phyloP scores from a whole-genome alignment of 2,329 filamentous ascomycete species.

The Thielaviopsis punctulata region DNA sequence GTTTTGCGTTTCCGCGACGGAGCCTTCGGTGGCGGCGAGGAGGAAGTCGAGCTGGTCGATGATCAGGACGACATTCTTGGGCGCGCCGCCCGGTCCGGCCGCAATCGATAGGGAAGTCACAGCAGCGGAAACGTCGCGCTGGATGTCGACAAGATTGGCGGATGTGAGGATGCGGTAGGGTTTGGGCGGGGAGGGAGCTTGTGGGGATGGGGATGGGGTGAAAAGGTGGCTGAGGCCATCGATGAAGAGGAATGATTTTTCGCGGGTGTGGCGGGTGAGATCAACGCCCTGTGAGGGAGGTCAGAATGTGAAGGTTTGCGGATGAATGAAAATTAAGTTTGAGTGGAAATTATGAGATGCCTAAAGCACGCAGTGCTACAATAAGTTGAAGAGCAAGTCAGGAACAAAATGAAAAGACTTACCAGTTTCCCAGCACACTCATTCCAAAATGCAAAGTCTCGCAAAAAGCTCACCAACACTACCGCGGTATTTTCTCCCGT shows the following conservation, averaged over 20 bases:
- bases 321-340: neutral
- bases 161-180: constrained; percentile 12
- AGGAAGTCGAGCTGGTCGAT: constrained; percentile 50
- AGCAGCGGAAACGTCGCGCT: constrained; percentile 23
- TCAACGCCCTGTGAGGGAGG: constrained; percentile 43
- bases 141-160: constrained; percentile 20
- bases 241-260: constrained; percentile 51
- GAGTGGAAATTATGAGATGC: neutral
- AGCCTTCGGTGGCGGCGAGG: constrained; percentile 38
- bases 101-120: constrained; percentile 19
- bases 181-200: constrained; percentile 6
- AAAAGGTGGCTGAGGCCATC: constrained; percentile 54
- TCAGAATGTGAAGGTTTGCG: neutral
- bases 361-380: neutral
- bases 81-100: constrained; percentile 11
- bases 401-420: constrained; percentile 4
- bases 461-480: constrained; percentile 67
- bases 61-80: constrained; percentile 36
- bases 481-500: constrained; percentile 25
- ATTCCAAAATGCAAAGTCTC: constrained; percentile 64
- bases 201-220: neutral
- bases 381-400: neutral
- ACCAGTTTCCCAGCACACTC: constrained; percentile 52
- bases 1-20: constrained; percentile 31
- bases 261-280: constrained; percentile 39